These are phyloP conservation scores for Bisporella sp. DNA, from an alignment of 2,329 filamentous ascomycete genomes.

Conservation along the genomic window DNA sequence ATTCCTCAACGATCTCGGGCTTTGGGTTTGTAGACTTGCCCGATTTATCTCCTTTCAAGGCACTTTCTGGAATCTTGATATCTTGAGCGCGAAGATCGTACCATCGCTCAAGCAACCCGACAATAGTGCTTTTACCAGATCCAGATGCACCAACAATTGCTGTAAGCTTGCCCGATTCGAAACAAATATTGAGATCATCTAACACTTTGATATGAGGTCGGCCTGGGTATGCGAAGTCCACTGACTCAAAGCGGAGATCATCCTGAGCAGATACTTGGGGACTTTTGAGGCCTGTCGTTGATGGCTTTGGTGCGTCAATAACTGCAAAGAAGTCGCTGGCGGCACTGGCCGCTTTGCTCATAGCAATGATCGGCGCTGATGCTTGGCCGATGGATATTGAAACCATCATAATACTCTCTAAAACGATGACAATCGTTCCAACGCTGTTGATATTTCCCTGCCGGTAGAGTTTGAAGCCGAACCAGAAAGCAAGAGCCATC, in stretches of 20 bases:
- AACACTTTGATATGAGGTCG: conserved; percentile 26
- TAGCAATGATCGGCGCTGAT: conserved; percentile 48
- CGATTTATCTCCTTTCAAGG: conserved; percentile 38
- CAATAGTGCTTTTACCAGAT: conserved; percentile 52
- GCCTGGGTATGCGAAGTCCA: conserved; percentile 28
- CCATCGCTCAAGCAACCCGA: conserved; percentile 65
- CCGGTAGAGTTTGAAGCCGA: conserved; percentile 44
- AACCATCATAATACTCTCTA: conserved; percentile 5
- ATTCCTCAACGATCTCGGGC: conserved; percentile 25
- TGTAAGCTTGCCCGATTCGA: conserved; percentile 55
- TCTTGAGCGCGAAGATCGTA: conserved; percentile 47
- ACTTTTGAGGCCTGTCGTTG: conserved; percentile 33
- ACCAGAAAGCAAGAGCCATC: conserved; percentile 55
- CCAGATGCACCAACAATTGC: conserved; percentile 38
- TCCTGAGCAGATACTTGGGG: conserved; percentile 37
- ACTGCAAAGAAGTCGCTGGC: conserved; percentile 29
- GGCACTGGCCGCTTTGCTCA: conserved; percentile 28
- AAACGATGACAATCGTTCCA: conserved; percentile 44
- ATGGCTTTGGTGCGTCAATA: conserved; percentile 29
- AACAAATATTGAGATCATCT: conserved; percentile 30
- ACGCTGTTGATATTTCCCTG: conserved; percentile 41
- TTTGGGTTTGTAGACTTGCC: conserved; percentile 18
- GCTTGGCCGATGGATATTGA: conserved; percentile 40
- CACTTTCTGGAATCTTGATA: conserved; percentile 18
- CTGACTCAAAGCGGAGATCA: conserved; percentile 26